phyloP scores from a whole-genome alignment of 257 asterid species.

The Penstemon davidsonii region DNA sequence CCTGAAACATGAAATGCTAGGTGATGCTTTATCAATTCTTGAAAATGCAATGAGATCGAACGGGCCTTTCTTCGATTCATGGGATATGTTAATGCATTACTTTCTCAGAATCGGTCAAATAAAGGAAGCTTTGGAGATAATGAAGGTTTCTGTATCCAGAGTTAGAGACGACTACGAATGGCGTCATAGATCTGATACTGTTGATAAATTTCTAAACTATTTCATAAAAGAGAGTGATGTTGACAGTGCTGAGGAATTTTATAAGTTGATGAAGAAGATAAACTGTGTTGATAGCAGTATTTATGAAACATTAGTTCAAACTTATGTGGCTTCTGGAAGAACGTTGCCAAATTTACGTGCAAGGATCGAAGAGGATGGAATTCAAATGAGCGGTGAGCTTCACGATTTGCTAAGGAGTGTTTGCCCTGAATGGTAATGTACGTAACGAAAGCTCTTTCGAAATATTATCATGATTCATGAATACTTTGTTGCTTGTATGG shows the following conservation, averaged over 20 bases:
- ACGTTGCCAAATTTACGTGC: neutral
- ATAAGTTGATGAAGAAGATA: constrained; percentile 37
- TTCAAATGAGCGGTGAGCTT: neutral
- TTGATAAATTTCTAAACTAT: constrained; percentile 38
- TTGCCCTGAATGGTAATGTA: neutral
- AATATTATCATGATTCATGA: too few species aligned
- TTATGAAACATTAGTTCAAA: neutral
- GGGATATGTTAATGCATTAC: constrained; percentile 56
- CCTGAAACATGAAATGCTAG: constrained; percentile 46
- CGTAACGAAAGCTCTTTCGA: too few species aligned
- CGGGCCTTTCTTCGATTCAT: constrained; percentile 54
- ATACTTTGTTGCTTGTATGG: too few species aligned
- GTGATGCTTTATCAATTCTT: constrained; percentile 57
- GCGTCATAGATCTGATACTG: constrained; percentile 41
- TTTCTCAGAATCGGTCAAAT: constrained; percentile 40
- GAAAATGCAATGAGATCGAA: constrained; percentile 38
- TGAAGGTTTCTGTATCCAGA: constrained; percentile 44
- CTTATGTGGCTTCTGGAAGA: neutral
- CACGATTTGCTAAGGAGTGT: neutral
- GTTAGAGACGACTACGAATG: constrained; percentile 31
- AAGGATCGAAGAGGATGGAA: neutral
- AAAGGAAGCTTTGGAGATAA: constrained; percentile 42
- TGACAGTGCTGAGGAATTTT: constrained; percentile 61
- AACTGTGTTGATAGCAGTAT: neutral
- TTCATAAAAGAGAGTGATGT: constrained; percentile 49